phyloP scores from a whole-genome alignment of 2,329 filamentous ascomycete genomes.

The Botrytis pseudocinerea region DNA sequence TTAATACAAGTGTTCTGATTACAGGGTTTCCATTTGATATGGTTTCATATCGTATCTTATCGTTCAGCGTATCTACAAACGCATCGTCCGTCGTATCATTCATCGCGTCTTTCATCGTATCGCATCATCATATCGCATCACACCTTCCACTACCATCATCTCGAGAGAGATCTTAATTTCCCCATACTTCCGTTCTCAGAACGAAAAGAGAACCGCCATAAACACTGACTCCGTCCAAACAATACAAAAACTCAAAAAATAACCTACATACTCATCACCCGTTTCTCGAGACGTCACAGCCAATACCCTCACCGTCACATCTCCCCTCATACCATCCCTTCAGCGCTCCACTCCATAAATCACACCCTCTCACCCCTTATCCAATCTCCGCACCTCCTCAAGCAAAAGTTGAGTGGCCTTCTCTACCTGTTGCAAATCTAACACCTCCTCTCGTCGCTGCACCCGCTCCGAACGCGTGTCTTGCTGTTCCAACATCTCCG shows the following conservation, averaged over 20 bases:
- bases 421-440: neutral
- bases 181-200: neutral
- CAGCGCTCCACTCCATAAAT: neutral
- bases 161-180: neutral
- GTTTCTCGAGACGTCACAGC: neutral
- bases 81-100: too few relatives aligned
- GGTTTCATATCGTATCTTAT: neutral
- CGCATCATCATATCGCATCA: neutral
- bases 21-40: neutral
- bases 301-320: neutral
- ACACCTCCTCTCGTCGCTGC: neutral
- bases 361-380: neutral
- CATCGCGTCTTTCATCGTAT: neutral
- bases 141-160: neutral
- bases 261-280: neutral
- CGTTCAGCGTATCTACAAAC: neutral
- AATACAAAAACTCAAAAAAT: neutral
- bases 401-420: neutral
- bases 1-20: neutral
- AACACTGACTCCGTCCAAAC: rapidly evolving
- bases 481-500: neutral
- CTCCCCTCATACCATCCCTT: too few relatives aligned
- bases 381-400: neutral
- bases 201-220: neutral
- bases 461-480: neutral